phyloP scores from a whole-genome alignment of 345 rosid genomes.

The Citrus glauca region DNA sequence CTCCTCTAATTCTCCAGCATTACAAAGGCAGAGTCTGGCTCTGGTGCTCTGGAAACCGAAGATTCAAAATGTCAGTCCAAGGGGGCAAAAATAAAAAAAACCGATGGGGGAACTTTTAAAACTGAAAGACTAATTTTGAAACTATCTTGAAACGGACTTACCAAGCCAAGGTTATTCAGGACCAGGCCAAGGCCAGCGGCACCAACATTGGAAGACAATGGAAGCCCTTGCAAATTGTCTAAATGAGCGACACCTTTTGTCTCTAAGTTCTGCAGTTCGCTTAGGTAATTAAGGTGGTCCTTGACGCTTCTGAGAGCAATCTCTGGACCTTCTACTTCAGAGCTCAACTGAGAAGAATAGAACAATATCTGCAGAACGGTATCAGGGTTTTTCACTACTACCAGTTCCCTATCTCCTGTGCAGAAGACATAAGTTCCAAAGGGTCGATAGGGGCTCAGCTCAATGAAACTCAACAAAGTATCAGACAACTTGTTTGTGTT shows the following conservation, averaged over 20 bases:
- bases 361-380: constrained; percentile 70
- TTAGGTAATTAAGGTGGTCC: constrained; percentile 43
- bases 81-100: neutral
- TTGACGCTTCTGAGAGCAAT: constrained; percentile 40
- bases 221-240: constrained; percentile 30
- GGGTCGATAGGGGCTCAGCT: constrained; percentile 79
- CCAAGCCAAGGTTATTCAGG: constrained; percentile 67
- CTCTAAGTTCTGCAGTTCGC: constrained; percentile 30
- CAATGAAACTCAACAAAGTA: constrained; percentile 50
- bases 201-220: constrained; percentile 28
- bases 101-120: neutral
- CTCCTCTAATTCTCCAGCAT: constrained; percentile 55
- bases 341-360: constrained; percentile 50
- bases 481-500: constrained; percentile 56
- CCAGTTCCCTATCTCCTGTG: constrained; percentile 38
- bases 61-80: neutral
- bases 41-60: constrained; percentile 42
- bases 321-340: constrained; percentile 24
- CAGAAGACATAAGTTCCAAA: constrained; percentile 67
- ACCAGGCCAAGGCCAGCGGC: constrained; percentile 5
- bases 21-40: constrained; percentile 53
- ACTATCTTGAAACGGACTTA: constrained; percentile 22
- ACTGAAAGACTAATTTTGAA: neutral
- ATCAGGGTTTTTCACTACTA: constrained; percentile 59
- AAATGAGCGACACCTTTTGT: constrained; percentile 20